Evolutionary conservation across 1,139 yeast genomes (phyloP).

Genomic region (Candida sanyaensis): DNA sequence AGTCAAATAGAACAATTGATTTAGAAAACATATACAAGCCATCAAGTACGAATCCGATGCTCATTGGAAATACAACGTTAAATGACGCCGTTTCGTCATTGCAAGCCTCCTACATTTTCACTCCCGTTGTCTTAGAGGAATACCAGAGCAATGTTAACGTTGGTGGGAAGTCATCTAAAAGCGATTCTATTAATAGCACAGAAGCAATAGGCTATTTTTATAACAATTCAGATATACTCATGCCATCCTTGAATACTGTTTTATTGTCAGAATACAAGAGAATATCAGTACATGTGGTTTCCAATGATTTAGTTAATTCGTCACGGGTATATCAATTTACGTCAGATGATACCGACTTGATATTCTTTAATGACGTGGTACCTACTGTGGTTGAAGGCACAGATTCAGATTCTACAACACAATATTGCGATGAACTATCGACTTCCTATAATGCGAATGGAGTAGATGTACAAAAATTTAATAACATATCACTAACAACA

Average conservation of each 20-base stretch:
- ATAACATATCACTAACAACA: constrained; percentile 19
- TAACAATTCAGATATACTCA: constrained; percentile 19
- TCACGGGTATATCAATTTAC: constrained; percentile 23
- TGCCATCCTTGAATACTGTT: constrained; percentile 47
- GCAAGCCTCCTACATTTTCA: constrained; percentile 22
- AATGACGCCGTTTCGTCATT: constrained; percentile 23
- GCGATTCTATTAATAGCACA: not conserved
- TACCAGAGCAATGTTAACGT: constrained; percentile 7
- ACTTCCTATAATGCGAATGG: constrained; percentile 1
- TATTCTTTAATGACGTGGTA: constrained; percentile 22
- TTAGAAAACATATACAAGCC: constrained; percentile 10
- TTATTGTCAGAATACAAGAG: constrained; percentile 46
- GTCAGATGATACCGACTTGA: constrained; percentile 18
- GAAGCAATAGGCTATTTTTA: constrained; percentile 16
- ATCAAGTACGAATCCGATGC: constrained; percentile 6
- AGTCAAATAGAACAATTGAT: constrained; percentile 13
- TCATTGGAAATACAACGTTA: constrained; percentile 32
- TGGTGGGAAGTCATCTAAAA: not conserved
- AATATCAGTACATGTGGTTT: constrained; percentile 35
- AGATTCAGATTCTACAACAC: constrained; percentile 7
- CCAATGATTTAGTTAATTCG: constrained; percentile 23
- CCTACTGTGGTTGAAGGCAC: constrained; percentile 16
- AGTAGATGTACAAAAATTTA: constrained; percentile 12
- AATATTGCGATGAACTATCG: constrained; percentile 10
- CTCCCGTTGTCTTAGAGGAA: constrained; percentile 25